Base-by-base conservation (phyloP, 352 stramenopile species). In the Globisporangium cederbergense region DNA sequence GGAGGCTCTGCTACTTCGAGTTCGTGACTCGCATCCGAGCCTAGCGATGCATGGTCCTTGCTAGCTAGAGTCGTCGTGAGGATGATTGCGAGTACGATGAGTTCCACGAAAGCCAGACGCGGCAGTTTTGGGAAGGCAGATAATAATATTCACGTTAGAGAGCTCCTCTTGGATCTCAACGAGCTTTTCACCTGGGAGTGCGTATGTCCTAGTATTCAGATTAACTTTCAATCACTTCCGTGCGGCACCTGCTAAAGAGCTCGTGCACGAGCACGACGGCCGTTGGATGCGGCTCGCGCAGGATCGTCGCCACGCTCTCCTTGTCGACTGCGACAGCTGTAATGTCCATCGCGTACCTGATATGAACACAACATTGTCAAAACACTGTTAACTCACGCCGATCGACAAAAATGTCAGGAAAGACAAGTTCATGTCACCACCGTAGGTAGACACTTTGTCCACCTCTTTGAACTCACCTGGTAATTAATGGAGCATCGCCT, bases 331-430 rank as follows among this genome's bases (percentile, higher is more conserved):
- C 64, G 46, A 82, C 77, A 2, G 78, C 71, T 4, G 86, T 65
- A 6, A 81, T 73, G 46, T 89, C 81, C 54, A 88, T 73, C 1
- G 75, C 16, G 52, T 83, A 88, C 55, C 70, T 77, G n/a, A 49
- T n/a, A 20, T 9, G 45, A 18, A n/a, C 7, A 58, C 43, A 20
- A 34, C 38, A 42, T 11, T 28, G 11, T 34, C 4, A 49, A 28
- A 60, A 65, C 11, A 36, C 28, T 11, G 38, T 61, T 45, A 60
- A 18, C 36, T 43, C 38, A 22, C 6, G 14, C 5, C 9, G 16
- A 36, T 25, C 3, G 38, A 60, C 36, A 10, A 20, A 51, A 18
- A 25, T 14, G 8, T 13, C 34, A 40, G 34, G 11, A 40, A 38
- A 16, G 22, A 42, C 8, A 25, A 25, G 25, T 28, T 28, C 25